A percentile compares a stretch with the other conserved stretches of the same genome.
phyloP scores from a whole-genome alignment of 805 yeast genomes.

The Tetrapisispora pingtungensis region DNA sequence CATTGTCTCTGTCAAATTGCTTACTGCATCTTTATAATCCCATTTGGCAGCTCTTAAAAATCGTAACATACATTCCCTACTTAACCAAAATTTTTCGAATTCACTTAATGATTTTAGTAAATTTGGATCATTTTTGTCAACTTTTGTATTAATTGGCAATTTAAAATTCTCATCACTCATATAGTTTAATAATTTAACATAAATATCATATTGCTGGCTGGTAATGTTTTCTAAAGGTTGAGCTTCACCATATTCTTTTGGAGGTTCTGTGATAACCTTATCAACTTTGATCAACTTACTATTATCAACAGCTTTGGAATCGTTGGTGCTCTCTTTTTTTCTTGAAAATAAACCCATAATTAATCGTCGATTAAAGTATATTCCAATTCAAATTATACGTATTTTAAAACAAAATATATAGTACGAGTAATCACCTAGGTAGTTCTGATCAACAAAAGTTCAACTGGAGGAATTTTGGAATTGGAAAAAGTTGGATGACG shows the following conservation, averaged over 20 bases:
- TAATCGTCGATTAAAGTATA: too few relatives aligned
- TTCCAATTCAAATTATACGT: too few relatives aligned
- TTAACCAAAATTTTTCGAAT: constrained; percentile 30
- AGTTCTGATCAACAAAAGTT: too few relatives aligned
- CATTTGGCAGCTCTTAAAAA: constrained; percentile 45
- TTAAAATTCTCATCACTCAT: constrained; percentile 14
- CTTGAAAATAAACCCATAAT: constrained; percentile 24
- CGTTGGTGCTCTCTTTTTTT: constrained; percentile 7
- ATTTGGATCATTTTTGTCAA: constrained; percentile 31
- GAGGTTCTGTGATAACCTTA: constrained; percentile 15
- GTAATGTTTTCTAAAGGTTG: constrained; percentile 12
- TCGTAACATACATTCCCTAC: constrained; percentile 43
- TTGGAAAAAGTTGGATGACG: too few relatives aligned
- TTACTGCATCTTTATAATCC: constrained; percentile 35
- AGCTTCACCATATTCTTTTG: constrained; percentile 14
- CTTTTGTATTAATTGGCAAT: constrained; percentile 24
- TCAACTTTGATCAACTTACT: constrained; percentile 15
- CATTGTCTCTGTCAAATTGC: constrained; percentile 38
- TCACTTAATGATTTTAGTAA: constrained; percentile 29
- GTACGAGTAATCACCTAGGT: too few relatives aligned
- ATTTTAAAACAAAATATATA: too few relatives aligned
- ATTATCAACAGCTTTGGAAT: not conserved
- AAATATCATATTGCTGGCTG: constrained; percentile 11
- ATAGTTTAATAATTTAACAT: constrained; percentile 12
- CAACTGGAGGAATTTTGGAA: too few relatives aligned